Evolutionary conservation across 192 early-diverging fungal genomes (phyloP), one percentile per base, ranked within the genome.

Genomic region (Endogone sp.): DNA sequence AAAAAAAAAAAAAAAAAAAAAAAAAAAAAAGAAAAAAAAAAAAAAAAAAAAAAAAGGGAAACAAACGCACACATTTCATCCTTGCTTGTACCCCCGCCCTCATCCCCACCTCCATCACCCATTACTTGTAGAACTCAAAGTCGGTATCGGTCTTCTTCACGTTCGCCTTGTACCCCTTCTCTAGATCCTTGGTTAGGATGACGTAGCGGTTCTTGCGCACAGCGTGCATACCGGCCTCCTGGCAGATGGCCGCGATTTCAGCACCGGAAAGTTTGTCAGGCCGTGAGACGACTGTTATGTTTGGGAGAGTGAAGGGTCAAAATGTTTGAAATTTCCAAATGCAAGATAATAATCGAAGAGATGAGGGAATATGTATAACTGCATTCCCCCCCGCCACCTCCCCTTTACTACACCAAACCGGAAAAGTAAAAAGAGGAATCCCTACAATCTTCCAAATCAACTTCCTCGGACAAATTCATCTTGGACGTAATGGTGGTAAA

Each of bases 401-500:
- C n/a, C n/a, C n/a, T n/a, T n/a, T n/a, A 4, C 6, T 13, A 44
- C 13, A 44, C 37, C 37, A 44, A 44, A 44, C 4, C 37, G 13
- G 13, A 44, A 44, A 44, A 44, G 13, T 8, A 44, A 68, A 24
- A 63, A 26, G 2, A 63, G 30, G 26, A 37, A 4, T 29, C 82
- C 88, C 75, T 85, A 92, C 90, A 99, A 71, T 98, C 95, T 82
- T 98, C 96, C 25, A 99, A 78, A 79, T 99, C 96, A 28, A 99
- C 97, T 75, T 98, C 97, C 64, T 99, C 97, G 1, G 93, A 91
- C 4, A 99, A 81, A 63, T 96, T 99, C 97, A 99, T 99, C 80
- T 94, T 94, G 60, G 88, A 75, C 20, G 95, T 99, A 62, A 96
- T 87, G n/a, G 95, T 96, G 67, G 89, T 86, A 83, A 99, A 97